Base-by-base conservation (phyloP, 2,329 filamentous ascomycete genomes). In the Ophiocordyceps australis region DNA sequence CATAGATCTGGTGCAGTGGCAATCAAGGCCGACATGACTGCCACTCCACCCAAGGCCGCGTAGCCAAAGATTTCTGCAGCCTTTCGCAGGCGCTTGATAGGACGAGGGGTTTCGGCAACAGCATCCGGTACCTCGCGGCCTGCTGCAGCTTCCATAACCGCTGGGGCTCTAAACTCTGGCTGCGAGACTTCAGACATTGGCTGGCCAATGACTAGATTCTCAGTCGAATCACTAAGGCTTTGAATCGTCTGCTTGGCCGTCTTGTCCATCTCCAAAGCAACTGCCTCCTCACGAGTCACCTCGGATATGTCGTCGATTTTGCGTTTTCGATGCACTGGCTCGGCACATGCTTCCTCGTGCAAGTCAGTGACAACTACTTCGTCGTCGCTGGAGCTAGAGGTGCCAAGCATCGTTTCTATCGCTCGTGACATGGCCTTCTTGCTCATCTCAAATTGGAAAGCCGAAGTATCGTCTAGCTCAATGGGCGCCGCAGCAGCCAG, bases 1-100 rank as follows among this genome's bases (percentile, higher is more conserved):
- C 21, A 44, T 12, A 42, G 30, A 2, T 28, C 30, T 4, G 50
- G 50, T 4, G 50, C 50, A 4, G 49, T 53, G 13, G 47, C 50
- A 26, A 54, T 53, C 19, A 54, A 32, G 4, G 47, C 50, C 14
- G 49, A 47, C 42, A 53, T 45, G 20, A 52, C 50, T n/a, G 48
- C 48, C 7, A 49, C 37, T 13, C 50, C 50, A 7, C 50, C 50
- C 4, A 54, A 34, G 5, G 50, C 45, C 9, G 45, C 49, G 20
- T 45, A 47, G 7, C 50, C 47, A 14, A 52, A 32, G 1, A 41
- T 42, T 26, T 54, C 50, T 4, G 47, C 50, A 22, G 42, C 43
- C 24, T 40, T 43, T 9, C 45, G 43, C 22, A 52, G 30, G 5
- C 48, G 42, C 24, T 52, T 53, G 4, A 17, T 27, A 11, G 44